Evolutionary conservation across 805 yeast genomes (phyloP).

Genomic region (Saccharomycopsis sp.): DNA sequence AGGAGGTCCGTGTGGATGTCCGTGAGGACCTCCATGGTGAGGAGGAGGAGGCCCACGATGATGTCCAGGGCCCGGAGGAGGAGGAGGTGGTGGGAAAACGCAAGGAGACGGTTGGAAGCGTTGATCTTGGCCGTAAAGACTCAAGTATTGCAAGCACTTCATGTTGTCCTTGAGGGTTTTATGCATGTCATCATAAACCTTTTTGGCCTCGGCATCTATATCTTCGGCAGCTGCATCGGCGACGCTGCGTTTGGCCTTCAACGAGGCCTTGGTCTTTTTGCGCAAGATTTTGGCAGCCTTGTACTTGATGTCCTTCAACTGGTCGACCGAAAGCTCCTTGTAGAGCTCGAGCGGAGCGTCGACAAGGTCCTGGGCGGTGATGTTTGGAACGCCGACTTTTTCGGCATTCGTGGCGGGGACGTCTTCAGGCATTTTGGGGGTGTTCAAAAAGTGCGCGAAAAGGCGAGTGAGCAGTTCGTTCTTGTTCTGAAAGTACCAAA

Average conservation of each 20-base stretch:
- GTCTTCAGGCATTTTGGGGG: slow-evolving; percentile 1
- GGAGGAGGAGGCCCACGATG: slow-evolving; percentile 26
- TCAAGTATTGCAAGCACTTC: not conserved
- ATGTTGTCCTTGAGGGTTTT: not conserved
- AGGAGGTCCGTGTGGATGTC: slow-evolving; percentile 25
- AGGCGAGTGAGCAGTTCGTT: not conserved
- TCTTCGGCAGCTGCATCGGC: not conserved
- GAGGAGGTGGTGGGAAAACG: not conserved
- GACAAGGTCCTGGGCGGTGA: slow-evolving; percentile 11
- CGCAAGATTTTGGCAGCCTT: slow-evolving; percentile 19
- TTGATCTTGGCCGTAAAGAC: not conserved
- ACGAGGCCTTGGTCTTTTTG: slow-evolving; percentile 15
- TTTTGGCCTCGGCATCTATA: not conserved
- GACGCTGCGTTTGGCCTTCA: not conserved
- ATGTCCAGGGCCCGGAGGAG: slow-evolving; percentile 23
- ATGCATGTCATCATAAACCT: not conserved
- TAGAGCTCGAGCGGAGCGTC: slow-evolving; percentile 12
- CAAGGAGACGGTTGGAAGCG: not conserved
- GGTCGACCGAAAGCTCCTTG: slow-evolving; percentile 12
- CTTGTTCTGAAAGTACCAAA: not conserved
- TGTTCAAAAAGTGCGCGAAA: not conserved
- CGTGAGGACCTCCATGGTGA: slow-evolving; percentile 34
- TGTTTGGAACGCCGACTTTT: not conserved
- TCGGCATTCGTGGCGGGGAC: not conserved
- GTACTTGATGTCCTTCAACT: slow-evolving; percentile 13